Base-by-base conservation (phyloP, 2,329 filamentous ascomycete genomes). In the Nemania sp. region DNA sequence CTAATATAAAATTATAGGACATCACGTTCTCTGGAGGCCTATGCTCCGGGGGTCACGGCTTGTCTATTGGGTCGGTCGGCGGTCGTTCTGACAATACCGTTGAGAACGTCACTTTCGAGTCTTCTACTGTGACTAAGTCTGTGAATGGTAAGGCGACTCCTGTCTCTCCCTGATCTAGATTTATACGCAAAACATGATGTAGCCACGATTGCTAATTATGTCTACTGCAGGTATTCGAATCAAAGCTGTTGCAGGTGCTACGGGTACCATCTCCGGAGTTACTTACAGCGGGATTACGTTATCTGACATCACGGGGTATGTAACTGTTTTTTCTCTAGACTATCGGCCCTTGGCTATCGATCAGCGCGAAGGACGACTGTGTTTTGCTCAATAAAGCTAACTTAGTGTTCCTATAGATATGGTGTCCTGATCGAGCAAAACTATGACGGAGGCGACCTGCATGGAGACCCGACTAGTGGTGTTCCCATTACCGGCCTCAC, bases 11-110 rank as follows among this genome's bases (percentile, higher is more conserved):
- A 0, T 5, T 41, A 3, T 43, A 70, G 68, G 63, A 63, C 45
- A 70, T 70, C 54, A 64, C 57, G 15, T 81, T 85, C 73, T 77
- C 77, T 3, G 79, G 79, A 47, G 80, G 80, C 24, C 79, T 80
- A 20, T 87, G 85, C 77, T 80, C 80, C 2, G 84, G 85, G 24
- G 85, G 85, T n/a, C 86, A 88, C 74, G 87, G 87, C 59, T 79
- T 90, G 20, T 86, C 84, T 64, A 88, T 90, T 72, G 87, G 87
- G 57, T 87, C 85, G 5, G 85, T 89, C n/a, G 87, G 87, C 49
- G 85, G 85, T 15, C 85, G 86, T 56, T 75, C 73, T 59, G 79
- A 88, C 78, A 89, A 90, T 79, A 77, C 73, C 7, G 88, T 90
- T 60, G 76, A 82, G 27, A 83, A 80, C 59, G 82, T 90, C n/a